Conservation (phyloP, 2,329 filamentous ascomycete genomes). For the Myrmaecium sp. region DNA sequence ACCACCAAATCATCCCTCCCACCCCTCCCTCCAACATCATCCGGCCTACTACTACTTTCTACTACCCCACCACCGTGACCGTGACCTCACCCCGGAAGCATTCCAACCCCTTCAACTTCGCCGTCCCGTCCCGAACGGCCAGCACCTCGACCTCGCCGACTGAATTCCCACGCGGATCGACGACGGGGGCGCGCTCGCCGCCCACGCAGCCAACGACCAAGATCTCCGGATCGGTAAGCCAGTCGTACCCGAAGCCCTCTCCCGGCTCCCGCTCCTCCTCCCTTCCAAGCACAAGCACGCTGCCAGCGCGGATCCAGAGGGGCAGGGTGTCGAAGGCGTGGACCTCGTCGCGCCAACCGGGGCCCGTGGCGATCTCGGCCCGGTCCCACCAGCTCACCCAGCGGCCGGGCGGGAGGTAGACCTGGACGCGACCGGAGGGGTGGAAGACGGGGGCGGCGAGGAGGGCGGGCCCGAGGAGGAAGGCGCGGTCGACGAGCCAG, state of each 20-base stretch:
- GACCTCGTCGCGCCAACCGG: conserved; percentile 26
- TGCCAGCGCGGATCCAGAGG: conserved; percentile 24
- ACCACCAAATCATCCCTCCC: too few relatives aligned
- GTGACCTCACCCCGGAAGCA: too few relatives aligned
- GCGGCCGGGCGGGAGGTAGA: conserved; percentile 41
- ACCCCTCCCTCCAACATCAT: too few relatives aligned
- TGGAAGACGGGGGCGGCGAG: conserved; percentile 49
- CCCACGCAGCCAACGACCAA: too few relatives aligned
- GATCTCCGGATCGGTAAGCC: conserved; percentile 12
- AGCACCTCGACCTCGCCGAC: too few relatives aligned
- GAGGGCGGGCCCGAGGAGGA: conserved; percentile 52
- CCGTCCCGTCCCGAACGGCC: too few relatives aligned
- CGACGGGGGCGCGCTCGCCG: too few relatives aligned
- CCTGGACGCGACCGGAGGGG: conserved; percentile 45
- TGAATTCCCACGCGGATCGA: too few relatives aligned
- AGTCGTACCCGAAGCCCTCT: conserved; percentile 22
- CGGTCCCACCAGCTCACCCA: conserved; percentile 36
- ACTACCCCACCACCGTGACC: too few relatives aligned
- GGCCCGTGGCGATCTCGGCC: conserved; percentile 23
- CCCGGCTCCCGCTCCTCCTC: conserved; percentile 17
- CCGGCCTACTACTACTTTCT: too few relatives aligned
- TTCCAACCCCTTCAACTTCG: too few relatives aligned
- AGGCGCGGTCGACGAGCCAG: conserved; percentile 53
- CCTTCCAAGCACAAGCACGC: conserved; percentile 22
- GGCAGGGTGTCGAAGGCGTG: conserved; percentile 23